Conservation (phyloP, 768 basidiomycete genomes). For the Lactarius deliciosus region DNA sequence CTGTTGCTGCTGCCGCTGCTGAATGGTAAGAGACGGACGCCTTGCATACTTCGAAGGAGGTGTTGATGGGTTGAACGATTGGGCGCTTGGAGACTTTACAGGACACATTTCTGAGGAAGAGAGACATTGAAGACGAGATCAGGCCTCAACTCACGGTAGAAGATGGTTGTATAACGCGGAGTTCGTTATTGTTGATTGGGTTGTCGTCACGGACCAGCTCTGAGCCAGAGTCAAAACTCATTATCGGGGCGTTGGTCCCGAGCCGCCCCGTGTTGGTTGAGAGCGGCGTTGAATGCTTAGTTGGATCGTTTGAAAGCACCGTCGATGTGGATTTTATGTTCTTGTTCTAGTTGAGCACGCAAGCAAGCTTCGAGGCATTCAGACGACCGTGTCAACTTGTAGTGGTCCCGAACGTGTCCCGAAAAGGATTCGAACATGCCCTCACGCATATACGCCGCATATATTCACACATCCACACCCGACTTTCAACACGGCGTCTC, state of each 20-base stretch:
- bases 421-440: background rate
- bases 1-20: slow-evolving; percentile 2
- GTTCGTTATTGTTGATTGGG: slow-evolving; percentile 8
- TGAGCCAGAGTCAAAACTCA: slow-evolving; percentile 18
- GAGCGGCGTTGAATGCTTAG: slow-evolving; percentile 26
- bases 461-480: background rate
- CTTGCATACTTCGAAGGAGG: slow-evolving; percentile 13
- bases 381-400: background rate
- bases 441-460: background rate
- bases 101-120: slow-evolving; percentile 23
- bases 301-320: slow-evolving; percentile 19
- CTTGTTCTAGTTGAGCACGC: slow-evolving; percentile 13
- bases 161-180: slow-evolving; percentile 9
- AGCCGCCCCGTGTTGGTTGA: slow-evolving; percentile 24
- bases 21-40: slow-evolving; percentile 17
- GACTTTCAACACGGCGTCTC: background rate
- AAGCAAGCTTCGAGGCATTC: background rate
- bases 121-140: slow-evolving; percentile 25
- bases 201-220: slow-evolving; percentile 10
- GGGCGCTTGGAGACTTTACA: slow-evolving; percentile 24
- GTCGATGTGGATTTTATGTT: slow-evolving; percentile 11
- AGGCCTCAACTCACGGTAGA: slow-evolving; percentile 26
- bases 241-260: slow-evolving; percentile 11
- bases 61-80: slow-evolving; percentile 3
- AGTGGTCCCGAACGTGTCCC: background rate